Conservation (phyloP, 257 asterid genomes). For the Sherardia arvensis region DNA sequence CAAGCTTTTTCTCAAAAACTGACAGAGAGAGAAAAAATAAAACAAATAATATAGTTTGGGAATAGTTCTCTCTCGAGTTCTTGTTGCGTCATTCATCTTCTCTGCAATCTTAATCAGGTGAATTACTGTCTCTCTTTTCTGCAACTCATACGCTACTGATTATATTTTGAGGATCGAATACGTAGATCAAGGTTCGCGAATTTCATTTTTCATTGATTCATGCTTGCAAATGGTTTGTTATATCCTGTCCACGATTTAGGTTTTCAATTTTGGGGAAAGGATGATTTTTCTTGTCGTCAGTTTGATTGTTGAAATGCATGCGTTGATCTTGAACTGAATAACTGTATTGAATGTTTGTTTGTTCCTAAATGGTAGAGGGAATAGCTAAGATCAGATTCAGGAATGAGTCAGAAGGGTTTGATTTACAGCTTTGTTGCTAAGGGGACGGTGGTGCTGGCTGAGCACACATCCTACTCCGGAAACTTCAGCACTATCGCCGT, state of each 20-base stretch:
- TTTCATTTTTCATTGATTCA: neutral
- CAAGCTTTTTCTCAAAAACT: neutral
- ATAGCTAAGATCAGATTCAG: constrained; percentile 1
- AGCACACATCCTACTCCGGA: constrained; percentile 95
- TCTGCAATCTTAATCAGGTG: neutral
- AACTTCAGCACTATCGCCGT: constrained; percentile 97
- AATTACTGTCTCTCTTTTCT: neutral
- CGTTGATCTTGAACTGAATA: neutral
- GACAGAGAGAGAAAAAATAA: neutral
- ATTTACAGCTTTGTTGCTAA: constrained; percentile 97
- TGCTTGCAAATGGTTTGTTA: neutral
- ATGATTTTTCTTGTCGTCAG: neutral
- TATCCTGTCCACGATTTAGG: neutral
- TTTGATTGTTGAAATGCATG: neutral
- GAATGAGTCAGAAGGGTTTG: constrained; percentile 84
- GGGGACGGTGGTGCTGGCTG: constrained; percentile 91
- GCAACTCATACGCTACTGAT: neutral
- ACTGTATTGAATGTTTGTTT: neutral
- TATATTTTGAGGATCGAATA: neutral
- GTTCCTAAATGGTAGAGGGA: neutral
- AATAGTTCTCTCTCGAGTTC: neutral
- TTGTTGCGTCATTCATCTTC: neutral
- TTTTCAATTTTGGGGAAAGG: neutral
- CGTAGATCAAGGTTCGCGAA: neutral
- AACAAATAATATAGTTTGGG: neutral